Base-by-base conservation (phyloP, 1,284 basidiomycete genomes). In the Laetiporus sulphureus region DNA sequence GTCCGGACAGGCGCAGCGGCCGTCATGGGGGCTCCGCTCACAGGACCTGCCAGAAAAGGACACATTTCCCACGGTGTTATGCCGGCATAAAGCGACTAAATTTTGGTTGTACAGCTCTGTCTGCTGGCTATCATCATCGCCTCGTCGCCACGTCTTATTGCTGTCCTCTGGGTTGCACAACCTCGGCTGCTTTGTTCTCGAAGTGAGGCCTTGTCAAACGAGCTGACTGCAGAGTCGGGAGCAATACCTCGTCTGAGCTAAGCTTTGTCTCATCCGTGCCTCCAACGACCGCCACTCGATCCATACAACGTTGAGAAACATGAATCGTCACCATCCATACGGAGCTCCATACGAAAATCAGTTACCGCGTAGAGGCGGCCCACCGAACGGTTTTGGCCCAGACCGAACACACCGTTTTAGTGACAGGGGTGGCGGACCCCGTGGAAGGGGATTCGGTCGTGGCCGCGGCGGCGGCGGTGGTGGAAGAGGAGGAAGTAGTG, bases 261-360 rank as follows among this genome's bases (percentile, higher is more conserved):
- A 38, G 36, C 36, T 33, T 33, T n/a, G n/a, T n/a, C n/a, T n/a
- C n/a, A n/a, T n/a, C n/a, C n/a, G n/a, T n/a, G n/a, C n/a, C n/a
- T n/a, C n/a, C n/a, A n/a, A n/a, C n/a, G n/a, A n/a, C n/a, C n/a
- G n/a, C n/a, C n/a, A n/a, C n/a, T n/a, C n/a, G n/a, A n/a, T n/a
- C n/a, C n/a, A n/a, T n/a, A n/a, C n/a, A 36, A 53, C 46, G 36
- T 44, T 45, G 43, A 55, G 55, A 55, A 49, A 52, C n/a, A 89
- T 90, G 86, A 87, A 86, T 66, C 84, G 87, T 54, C 88, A 91
- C 67, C 87, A 91, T 73, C 81, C 88, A 20, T 92, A 91, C 65
- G 77, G 65, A 46, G 60, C 70, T 55, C 73, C 73, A 58, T 88
- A 82, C 75, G 85, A 90, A 49, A 71, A 67, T 38, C 53, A 61